phyloP scores from a whole-genome alignment of 2,329 filamentous ascomycete genomes.

The Neurospora crassa region DNA sequence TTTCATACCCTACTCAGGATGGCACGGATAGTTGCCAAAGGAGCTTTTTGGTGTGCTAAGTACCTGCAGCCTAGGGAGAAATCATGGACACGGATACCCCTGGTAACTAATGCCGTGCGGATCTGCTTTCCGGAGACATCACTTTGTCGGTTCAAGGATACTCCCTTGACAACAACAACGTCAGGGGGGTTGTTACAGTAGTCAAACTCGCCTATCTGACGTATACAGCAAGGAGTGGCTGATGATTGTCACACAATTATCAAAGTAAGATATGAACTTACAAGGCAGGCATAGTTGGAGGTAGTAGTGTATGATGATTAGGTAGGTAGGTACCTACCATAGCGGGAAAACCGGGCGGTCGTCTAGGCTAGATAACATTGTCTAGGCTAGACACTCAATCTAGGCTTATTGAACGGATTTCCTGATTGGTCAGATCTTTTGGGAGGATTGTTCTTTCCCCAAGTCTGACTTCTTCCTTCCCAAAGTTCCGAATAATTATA shows the following conservation, averaged over 20 bases:
- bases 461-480: too few species aligned
- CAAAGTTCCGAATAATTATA: too few species aligned
- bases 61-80: background rate
- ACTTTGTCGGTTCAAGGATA: background rate
- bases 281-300: background rate
- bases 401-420: too few species aligned
- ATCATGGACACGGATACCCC: background rate
- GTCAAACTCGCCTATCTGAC: background rate
- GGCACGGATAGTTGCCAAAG: background rate
- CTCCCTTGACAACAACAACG: background rate
- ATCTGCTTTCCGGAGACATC: background rate
- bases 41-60: background rate
- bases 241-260: background rate
- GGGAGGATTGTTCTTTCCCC: too few species aligned
- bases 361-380: too few species aligned
- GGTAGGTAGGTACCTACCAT: background rate
- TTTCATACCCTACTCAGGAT: background rate
- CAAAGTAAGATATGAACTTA: background rate
- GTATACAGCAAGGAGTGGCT: background rate
- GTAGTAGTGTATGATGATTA: background rate
- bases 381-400: too few species aligned
- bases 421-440: too few species aligned
- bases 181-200: background rate
- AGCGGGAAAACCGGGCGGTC: too few species aligned
- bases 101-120: background rate